phyloP scores from a whole-genome alignment of 495 filamentous ascomycete genomes.

The Penicillium atrosanguineum region DNA sequence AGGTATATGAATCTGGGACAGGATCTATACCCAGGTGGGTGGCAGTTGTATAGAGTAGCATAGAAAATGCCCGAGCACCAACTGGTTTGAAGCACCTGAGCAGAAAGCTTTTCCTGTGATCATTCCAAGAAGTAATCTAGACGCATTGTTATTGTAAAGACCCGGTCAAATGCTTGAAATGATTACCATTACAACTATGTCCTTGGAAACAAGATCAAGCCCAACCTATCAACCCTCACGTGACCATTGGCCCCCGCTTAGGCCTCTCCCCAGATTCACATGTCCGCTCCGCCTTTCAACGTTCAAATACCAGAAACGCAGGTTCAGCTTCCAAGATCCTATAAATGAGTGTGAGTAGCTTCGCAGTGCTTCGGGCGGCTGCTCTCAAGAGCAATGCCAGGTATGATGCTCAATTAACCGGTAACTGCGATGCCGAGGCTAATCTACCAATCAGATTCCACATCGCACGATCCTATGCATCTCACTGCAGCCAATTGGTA shows the following conservation, averaged over 20 bases:
- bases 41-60: too few species aligned
- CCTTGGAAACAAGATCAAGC: background rate
- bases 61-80: background rate
- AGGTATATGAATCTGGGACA: slow-evolving; percentile 2
- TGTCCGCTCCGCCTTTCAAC: background rate
- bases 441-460: background rate
- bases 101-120: background rate
- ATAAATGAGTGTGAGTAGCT: background rate
- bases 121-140: background rate
- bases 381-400: background rate
- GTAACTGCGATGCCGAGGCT: background rate
- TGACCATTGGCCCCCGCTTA: background rate
- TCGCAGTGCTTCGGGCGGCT: background rate
- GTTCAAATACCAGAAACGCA: background rate
- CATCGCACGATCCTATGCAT: background rate
- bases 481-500: background rate
- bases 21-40: background rate
- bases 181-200: background rate
- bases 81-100: background rate
- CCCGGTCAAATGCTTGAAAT: background rate
- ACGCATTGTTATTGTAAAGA: too few species aligned
- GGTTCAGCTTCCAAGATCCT: background rate
- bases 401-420: background rate
- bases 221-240: background rate
- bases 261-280: background rate